A percentile compares a stretch with the other conserved stretches of the same genome.
Evolutionary conservation across 148 eudicot genomes (phyloP).

Genomic region (Silene uniflora): DNA sequence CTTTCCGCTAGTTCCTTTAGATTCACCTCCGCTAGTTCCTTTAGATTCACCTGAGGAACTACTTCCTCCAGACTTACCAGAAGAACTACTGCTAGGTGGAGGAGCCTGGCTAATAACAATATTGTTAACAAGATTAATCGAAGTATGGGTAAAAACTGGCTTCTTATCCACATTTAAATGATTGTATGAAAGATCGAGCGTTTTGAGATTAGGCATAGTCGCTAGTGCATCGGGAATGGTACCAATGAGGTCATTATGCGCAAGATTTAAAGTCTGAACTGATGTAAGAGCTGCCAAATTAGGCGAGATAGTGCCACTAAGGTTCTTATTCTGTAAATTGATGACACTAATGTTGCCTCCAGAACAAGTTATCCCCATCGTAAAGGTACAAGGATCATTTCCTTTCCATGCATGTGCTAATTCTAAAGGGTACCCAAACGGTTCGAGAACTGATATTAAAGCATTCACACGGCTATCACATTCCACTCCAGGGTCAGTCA

Average conservation of each 20-base stretch:
- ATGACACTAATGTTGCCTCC: constrained; percentile 49
- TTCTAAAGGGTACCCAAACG: constrained; percentile 56
- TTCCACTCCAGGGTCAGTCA: constrained; percentile 44
- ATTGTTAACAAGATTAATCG: constrained; percentile 43
- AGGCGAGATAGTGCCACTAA: constrained; percentile 64
- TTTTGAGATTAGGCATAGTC: constrained; percentile 34
- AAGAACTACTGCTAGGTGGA: constrained; percentile 17
- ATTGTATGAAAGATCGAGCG: constrained; percentile 53
- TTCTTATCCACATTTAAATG: constrained; percentile 41
- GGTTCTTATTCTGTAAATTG: constrained; percentile 46
- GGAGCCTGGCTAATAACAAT: constrained; percentile 51
- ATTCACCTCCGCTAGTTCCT: constrained; percentile 14
- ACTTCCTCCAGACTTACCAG: constrained; percentile 19
- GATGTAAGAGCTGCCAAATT: constrained; percentile 44
- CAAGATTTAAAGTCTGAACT: constrained; percentile 38
- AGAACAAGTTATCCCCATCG: constrained; percentile 55
- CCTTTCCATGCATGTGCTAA: constrained; percentile 69
- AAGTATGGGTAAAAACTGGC: constrained; percentile 45
- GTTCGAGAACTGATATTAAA: constrained; percentile 47
- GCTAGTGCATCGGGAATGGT: constrained; percentile 44
- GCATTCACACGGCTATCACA: constrained; percentile 58
- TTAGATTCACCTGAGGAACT: not conserved
- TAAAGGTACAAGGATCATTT: constrained; percentile 58
- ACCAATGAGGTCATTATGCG: constrained; percentile 44
- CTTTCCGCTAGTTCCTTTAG: constrained; percentile 20